phyloP scores from a whole-genome alignment of 768 basidiomycete genomes.

The Nidularia pulvinata region DNA sequence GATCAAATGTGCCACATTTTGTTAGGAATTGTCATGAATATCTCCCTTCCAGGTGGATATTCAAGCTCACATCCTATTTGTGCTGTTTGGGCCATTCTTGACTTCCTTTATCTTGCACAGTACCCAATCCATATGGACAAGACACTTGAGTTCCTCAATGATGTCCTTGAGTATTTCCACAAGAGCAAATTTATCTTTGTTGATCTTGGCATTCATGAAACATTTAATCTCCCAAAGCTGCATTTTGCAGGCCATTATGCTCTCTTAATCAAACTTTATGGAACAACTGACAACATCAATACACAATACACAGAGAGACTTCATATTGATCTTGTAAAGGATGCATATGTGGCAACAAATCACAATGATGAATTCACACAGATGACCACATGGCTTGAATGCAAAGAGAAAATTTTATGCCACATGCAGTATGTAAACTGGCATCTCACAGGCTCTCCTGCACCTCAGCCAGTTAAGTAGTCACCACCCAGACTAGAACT shows the following conservation, averaged over 20 bases:
- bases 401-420: conserved; percentile 22
- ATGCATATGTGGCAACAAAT: conserved; percentile 30
- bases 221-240: conserved; percentile 44
- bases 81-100: conserved; percentile 25
- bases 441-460: conserved; percentile 6
- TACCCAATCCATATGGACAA: conserved; percentile 23
- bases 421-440: conserved; percentile 18
- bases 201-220: conserved; percentile 21
- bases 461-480: neutral
- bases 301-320: conserved; percentile 36
- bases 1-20: conserved; percentile 25
- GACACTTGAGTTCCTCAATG: conserved; percentile 21
- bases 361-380: conserved; percentile 29
- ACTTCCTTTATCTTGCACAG: conserved; percentile 37
- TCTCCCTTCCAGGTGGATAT: conserved; percentile 9
- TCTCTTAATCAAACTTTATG: conserved; percentile 20
- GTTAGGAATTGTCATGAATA: conserved; percentile 20
- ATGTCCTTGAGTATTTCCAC: conserved; percentile 29
- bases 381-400: conserved; percentile 35
- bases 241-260: conserved; percentile 33
- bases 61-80: conserved; percentile 10
- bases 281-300: conserved; percentile 35
- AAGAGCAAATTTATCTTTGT: conserved; percentile 30
- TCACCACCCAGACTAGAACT: conserved; percentile 6
- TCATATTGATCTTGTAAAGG: conserved; percentile 39